Percentiles rank a stretch among this genome's conserved stretches.
Conservation (phyloP, 176 grass and related monocot species). For the Aechmea fasciata region DNA sequence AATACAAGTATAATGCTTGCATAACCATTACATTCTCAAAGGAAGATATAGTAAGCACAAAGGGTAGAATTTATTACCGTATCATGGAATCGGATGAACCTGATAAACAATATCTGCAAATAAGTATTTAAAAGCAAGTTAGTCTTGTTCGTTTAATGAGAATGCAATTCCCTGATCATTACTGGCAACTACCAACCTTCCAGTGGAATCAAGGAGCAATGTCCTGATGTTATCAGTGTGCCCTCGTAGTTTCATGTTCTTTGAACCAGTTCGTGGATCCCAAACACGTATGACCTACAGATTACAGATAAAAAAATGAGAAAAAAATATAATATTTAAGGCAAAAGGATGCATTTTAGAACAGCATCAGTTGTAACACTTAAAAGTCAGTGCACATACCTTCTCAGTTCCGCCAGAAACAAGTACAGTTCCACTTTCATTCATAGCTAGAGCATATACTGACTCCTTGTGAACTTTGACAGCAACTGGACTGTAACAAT, state of each 20-base stretch:
- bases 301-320: neutral
- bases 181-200: conserved; percentile 43
- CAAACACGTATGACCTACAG: conserved; percentile 84
- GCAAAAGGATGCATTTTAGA: neutral
- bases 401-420: conserved; percentile 98
- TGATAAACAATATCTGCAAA: conserved; percentile 80
- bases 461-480: conserved; percentile 96
- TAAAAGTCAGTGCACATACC: conserved; percentile 27
- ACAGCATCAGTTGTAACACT: neutral
- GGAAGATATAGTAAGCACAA: too few relatives aligned
- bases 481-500: conserved; percentile 68
- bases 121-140: conserved; percentile 13
- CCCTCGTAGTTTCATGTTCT: conserved; percentile 91
- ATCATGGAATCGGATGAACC: conserved; percentile 99
- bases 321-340: neutral
- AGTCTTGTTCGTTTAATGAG: neutral
- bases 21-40: too few relatives aligned
- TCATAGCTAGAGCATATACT: conserved; percentile 97
- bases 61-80: conserved; percentile 40
- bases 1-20: too few relatives aligned
- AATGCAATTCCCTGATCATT: neutral
- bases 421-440: conserved; percentile 72
- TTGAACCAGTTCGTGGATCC: conserved; percentile 78
- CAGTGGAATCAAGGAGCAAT: conserved; percentile 88
- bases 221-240: conserved; percentile 90